Evolutionary conservation across 805 yeast genomes (phyloP).

Genomic region (Candida sanyiensis): DNA sequence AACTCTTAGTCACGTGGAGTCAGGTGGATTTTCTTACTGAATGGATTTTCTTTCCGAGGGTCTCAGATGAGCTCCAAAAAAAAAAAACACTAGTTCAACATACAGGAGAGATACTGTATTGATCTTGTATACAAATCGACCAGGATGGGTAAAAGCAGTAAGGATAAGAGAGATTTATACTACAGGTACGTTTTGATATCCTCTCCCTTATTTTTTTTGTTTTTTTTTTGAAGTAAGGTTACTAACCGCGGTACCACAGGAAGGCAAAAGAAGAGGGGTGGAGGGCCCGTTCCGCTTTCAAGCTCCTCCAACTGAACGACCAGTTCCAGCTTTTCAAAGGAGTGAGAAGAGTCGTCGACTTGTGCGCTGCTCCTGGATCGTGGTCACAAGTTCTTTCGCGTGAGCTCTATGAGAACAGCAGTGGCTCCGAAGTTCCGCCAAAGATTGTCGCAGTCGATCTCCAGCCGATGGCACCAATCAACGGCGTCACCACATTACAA

Average conservation of each 20-base stretch:
- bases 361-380: conserved; percentile 98
- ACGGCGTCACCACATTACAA: conserved; percentile 82
- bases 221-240: conserved; percentile 8
- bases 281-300: conserved; percentile 96
- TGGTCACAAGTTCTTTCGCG: conserved; percentile 94
- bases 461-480: conserved; percentile 97
- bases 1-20: background rate
- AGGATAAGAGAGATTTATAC: conserved; percentile 89
- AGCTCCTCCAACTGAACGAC: conserved; percentile 83
- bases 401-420: conserved; percentile 46
- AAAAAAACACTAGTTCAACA: too few relatives aligned
- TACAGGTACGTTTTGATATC: conserved; percentile 35
- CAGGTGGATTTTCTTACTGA: too few relatives aligned
- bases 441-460: conserved; percentile 91
- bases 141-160: conserved; percentile 87
- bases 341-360: conserved; percentile 81
- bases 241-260: conserved; percentile 31
- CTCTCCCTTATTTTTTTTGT: background rate
- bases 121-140: too few relatives aligned
- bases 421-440: conserved; percentile 36
- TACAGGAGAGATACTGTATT: too few relatives aligned
- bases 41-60: too few relatives aligned
- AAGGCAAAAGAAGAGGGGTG: conserved; percentile 97
- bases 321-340: conserved; percentile 74
- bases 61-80: background rate